These are phyloP conservation scores for Podila minutissima DNA, from an alignment of 192 early-diverging fungal species.

Conservation along the genomic window DNA sequence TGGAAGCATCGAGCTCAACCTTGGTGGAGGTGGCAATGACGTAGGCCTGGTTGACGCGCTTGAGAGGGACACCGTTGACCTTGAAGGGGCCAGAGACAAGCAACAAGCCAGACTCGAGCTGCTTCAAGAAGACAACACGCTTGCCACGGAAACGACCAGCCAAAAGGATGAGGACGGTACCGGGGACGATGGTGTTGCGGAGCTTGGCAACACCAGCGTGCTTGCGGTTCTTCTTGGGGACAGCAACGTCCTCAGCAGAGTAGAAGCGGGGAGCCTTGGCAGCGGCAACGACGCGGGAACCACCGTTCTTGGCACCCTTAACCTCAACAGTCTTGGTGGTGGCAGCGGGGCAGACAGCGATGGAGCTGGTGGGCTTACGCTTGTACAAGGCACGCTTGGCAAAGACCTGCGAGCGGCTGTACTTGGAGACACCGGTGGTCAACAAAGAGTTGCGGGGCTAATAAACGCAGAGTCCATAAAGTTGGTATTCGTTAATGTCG, in stretches of 20 bases:
- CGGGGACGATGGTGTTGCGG: constrained; percentile 93
- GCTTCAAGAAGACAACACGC: constrained; percentile 99
- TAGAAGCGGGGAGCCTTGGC: constrained; percentile 81
- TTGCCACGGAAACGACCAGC: constrained; percentile 95
- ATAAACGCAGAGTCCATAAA: background rate
- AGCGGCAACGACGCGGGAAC: constrained; percentile 71
- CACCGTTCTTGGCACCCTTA: constrained; percentile 87
- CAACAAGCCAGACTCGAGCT: constrained; percentile 93
- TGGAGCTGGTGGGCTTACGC: constrained; percentile 71
- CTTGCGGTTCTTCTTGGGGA: constrained; percentile 87
- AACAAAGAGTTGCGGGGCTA: constrained; percentile 83
- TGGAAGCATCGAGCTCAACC: constrained; percentile 85
- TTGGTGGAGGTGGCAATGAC: constrained; percentile 99
- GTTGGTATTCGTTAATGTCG: constrained; percentile 1
- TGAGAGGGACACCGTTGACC: constrained; percentile 98
- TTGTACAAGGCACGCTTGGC: constrained; percentile 92
- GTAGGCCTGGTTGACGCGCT: constrained; percentile 99
- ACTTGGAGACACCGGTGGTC: constrained; percentile 84
- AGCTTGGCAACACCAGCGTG: constrained; percentile 73
- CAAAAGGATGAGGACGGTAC: constrained; percentile 92
- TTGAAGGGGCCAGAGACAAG: constrained; percentile 98
- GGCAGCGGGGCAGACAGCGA: constrained; percentile 56
- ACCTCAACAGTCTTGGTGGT: constrained; percentile 71
- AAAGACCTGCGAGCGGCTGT: constrained; percentile 84
- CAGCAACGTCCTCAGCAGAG: constrained; percentile 85